Base-by-base conservation (phyloP, 169 alveolate species). In the Theileria annulata region DNA sequence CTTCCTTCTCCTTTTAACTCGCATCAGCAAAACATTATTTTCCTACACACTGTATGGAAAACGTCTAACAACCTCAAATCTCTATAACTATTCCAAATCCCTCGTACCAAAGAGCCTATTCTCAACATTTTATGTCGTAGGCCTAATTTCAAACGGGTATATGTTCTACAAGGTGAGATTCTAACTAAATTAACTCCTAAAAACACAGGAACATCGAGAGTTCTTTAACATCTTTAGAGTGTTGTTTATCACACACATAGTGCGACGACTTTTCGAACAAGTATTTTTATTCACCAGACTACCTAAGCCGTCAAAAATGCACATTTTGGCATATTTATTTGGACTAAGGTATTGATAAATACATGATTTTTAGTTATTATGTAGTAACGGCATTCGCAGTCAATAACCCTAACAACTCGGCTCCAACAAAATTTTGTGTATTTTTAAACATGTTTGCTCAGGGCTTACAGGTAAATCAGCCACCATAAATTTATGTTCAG, bases 41-140 rank as follows among this genome's bases (percentile, higher is more conserved):
- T 35, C 64, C 19, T 90, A 89, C 92, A 73, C 92, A 21, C 58
- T 78, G 23, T 91, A 90, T 69, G 94, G 94, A 21, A 90, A 90
- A 76, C 88, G 83, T 48, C 78, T 56, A 75, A 54, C 64, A 33
- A 71, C 23, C 66, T 80, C 47, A 48, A 77, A 72, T 78, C 68
- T 21, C 83, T 49, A 72, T 47, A 19, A 54, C 54, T 17, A 54
- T 8, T 67, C 64, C 71, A 23, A 75, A 79, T 70, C 2, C 25
- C 67, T 73, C 37, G 85, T 90, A 28, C 80, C 94, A 4, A 90
- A 90, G 77, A 59, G 37, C 33, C 71, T 75, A 21, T 90, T 86
- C 64, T 28, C 71, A 12, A 91, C 86, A 35, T 90, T 90, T 62
- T 90, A 90, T 77, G 64, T 83, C 56, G 19, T 85, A 27, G 92